phyloP scores from a whole-genome alignment of 192 early-diverging fungal species.

The Physocladia obscura region DNA sequence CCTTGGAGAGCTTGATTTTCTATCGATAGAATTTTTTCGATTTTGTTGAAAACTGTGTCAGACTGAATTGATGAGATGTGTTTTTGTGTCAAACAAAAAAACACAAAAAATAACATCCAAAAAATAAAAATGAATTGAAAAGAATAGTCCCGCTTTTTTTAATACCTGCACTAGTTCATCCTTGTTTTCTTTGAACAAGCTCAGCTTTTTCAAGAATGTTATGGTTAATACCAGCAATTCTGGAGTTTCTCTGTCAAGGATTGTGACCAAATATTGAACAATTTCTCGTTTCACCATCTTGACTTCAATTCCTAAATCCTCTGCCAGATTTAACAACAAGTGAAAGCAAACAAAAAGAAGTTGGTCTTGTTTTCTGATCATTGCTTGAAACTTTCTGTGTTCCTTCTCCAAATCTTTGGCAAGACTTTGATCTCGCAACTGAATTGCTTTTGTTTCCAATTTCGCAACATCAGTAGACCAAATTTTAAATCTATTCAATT shows the following conservation, averaged over 20 bases:
- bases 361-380: slow-evolving; percentile 60
- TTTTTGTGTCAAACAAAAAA: background rate
- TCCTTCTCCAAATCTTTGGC: slow-evolving; percentile 44
- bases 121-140: too few relatives aligned
- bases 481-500: slow-evolving; percentile 45
- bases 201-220: slow-evolving; percentile 55
- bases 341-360: slow-evolving; percentile 62
- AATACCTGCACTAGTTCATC: slow-evolving; percentile 53
- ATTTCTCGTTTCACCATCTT: slow-evolving; percentile 63
- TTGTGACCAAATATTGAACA: slow-evolving; percentile 43
- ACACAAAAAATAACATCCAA: slow-evolving; percentile 6
- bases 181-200: slow-evolving; percentile 57
- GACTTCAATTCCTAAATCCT: slow-evolving; percentile 55
- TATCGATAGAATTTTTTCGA: slow-evolving; percentile 32
- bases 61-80: background rate
- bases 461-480: slow-evolving; percentile 47
- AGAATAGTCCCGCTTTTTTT: background rate
- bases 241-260: slow-evolving; percentile 49
- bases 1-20: slow-evolving; percentile 43
- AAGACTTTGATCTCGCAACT: slow-evolving; percentile 32
- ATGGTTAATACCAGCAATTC: slow-evolving; percentile 50
- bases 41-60: slow-evolving; percentile 24
- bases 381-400: slow-evolving; percentile 53
- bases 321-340: slow-evolving; percentile 54
- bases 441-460: slow-evolving; percentile 44